These are phyloP conservation scores for Nephelium lappaceum DNA, from an alignment of 345 rosid species.

Conservation along the genomic window DNA sequence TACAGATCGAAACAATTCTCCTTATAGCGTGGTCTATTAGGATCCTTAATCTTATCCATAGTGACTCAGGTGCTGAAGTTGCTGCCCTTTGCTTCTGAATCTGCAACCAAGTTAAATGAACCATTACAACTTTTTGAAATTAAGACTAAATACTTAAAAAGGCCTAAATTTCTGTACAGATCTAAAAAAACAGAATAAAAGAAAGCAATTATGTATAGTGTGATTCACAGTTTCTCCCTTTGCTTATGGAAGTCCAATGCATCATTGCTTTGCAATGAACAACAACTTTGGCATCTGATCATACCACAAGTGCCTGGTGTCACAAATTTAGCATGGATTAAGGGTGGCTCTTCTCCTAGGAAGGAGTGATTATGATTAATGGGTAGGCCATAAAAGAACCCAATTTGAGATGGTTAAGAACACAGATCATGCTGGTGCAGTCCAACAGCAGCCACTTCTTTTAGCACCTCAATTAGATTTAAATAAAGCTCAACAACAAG, in stretches of 20 bases:
- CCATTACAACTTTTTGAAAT: neutral
- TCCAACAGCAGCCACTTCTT: slow-evolving; percentile 9
- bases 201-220: neutral
- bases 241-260: neutral
- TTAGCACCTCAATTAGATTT: slow-evolving; percentile 10
- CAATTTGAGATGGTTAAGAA: neutral
- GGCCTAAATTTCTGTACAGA: neutral
- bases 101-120: neutral
- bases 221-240: neutral
- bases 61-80: neutral
- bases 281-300: neutral
- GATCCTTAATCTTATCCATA: neutral
- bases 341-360: neutral
- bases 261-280: too few species aligned
- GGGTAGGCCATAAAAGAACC: neutral
- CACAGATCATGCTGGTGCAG: neutral
- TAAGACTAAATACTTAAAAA: neutral
- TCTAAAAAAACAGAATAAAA: neutral
- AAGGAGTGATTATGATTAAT: neutral
- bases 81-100: neutral
- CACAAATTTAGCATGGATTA: neutral
- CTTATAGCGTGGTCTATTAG: neutral
- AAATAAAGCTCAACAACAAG: slow-evolving; percentile 4
- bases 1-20: neutral
- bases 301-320: neutral